Evolutionary conservation across 768 basidiomycete species (phyloP).

Genomic region (Mycena galopus): DNA sequence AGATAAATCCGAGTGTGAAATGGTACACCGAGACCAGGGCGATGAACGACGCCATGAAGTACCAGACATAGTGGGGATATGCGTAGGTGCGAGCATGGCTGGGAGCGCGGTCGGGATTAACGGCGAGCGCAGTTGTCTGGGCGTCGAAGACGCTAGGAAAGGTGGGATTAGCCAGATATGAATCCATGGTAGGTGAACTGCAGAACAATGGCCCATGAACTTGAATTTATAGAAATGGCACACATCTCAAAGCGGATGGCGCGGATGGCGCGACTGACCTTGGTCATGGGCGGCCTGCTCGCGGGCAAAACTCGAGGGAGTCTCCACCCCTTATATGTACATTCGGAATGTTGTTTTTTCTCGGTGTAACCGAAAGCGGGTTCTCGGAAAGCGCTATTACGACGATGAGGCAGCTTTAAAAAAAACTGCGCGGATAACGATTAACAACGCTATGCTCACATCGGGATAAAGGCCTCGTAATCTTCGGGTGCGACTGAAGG

Average conservation of each 20-base stretch:
- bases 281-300: not conserved
- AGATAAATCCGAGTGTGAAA: slow-evolving; percentile 40
- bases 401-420: not conserved
- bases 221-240: slow-evolving; percentile 25
- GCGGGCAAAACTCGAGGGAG: slow-evolving; percentile 33
- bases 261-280: slow-evolving; percentile 5
- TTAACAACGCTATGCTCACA: not conserved
- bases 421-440: not conserved
- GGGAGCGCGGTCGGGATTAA: slow-evolving; percentile 15
- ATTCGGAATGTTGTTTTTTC: no score
- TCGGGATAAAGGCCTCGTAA: slow-evolving; percentile 28
- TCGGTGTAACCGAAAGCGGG: no score
- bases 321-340: slow-evolving; percentile 26
- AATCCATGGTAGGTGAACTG: slow-evolving; percentile 23
- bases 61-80: slow-evolving; percentile 50
- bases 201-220: not conserved
- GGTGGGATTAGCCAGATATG: not conserved
- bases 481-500: slow-evolving; percentile 22
- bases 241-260: not conserved
- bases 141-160: not conserved
- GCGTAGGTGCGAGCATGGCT: slow-evolving; percentile 21
- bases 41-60: slow-evolving; percentile 57
- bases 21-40: slow-evolving; percentile 54
- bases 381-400: no score
- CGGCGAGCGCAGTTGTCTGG: not conserved